Evolutionary conservation across 805 yeast species (phyloP), one percentile per base, ranked within the genome.

Genomic region (Metschnikowia anglica): DNA sequence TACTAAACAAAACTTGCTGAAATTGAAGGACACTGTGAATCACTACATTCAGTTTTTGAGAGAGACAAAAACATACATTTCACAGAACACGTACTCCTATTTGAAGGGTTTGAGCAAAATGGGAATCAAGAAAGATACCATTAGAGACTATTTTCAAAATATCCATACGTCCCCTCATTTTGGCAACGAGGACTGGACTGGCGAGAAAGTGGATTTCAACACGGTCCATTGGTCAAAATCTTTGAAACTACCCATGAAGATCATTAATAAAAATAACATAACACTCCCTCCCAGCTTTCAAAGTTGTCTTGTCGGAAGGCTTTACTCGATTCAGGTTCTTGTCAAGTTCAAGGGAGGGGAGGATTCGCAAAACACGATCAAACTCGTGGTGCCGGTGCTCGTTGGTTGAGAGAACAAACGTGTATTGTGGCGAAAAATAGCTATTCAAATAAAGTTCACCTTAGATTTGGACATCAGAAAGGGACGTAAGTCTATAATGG

Each of bases 271-370:
- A 41, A 66, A 74, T 28, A 63, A 62, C 36, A 70, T 76, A 36
- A 79, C 81, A 1, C 57, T 83, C 41, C 58, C 79, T 13, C 88
- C 88, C 1, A 73, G 73, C 41, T 83, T 82, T 58, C 86, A 82
- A 51, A 74, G 73, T 37, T 83, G 88, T 59, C 61, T 78, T 42
- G 66, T 81, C n/a, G 74, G 82, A 3, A 69, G 88, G 55, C 59
- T 74, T 13, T 82, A 83, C 56, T 69, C 76, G 46, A 60, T 80
- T 39, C 74, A 80, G 43, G 68, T 78, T 1, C 55, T 59, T 21
- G 70, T 77, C 20, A 72, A 65, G 44, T 75, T 72, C 43, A 66
- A 64, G 42, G 74, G 73, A 3, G 55, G 61, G n/a, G 62, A 62
- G 8, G 62, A 46, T 6, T 42, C 47, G 11, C 47, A 43, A 10